Evolutionary conservation across 345 rosid species (phyloP), one percentile per base, ranked within the genome.

Genomic region (Citrus inodora): DNA sequence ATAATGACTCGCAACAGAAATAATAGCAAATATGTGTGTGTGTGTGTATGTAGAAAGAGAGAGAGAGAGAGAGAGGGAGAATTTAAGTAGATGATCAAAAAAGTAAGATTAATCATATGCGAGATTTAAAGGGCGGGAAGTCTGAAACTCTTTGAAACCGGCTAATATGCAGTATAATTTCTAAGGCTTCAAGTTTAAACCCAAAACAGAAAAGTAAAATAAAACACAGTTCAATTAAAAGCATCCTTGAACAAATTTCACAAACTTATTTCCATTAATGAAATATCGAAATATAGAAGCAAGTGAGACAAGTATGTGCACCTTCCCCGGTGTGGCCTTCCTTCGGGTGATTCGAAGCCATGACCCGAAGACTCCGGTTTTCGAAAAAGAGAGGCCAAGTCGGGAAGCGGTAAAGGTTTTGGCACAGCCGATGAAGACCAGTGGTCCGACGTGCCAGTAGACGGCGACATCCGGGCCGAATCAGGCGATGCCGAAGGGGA

Each of bases 341-440:
- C 86, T 19, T 58, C 87, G 13, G 87, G 80, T 37, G 84, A 63
- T 37, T 73, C 69, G 13, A 68, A 73, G 65, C 64, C 64, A 11
- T 10, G 76, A 9, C 74, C 74, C 10, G 59, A 72, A 4, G 80
- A 62, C 72, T 81, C 78, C 25, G 71, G 75, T 75, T 67, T 76
- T 76, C 75, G 67, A 32, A 78, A 53, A 32, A 76, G 53, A 35
- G 60, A 19, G 46, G 51, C 30, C 10, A 60, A 53, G 19, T 78
- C 90, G 16, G 96, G 96, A 0, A 84, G 87, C 33, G 95, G 95
- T 85, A 92, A 71, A 22, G 92, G 95, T 33, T 80, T 88, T 4
- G 95, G 92, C 55, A 83, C 81, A 30, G 88, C 85, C 3, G 82
- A 64, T 21, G 87, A 79, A 51, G 86, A 78, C 81, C 85, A 76